Conservation (phyloP, 306 rosid species). For the Vigna hirtella region DNA sequence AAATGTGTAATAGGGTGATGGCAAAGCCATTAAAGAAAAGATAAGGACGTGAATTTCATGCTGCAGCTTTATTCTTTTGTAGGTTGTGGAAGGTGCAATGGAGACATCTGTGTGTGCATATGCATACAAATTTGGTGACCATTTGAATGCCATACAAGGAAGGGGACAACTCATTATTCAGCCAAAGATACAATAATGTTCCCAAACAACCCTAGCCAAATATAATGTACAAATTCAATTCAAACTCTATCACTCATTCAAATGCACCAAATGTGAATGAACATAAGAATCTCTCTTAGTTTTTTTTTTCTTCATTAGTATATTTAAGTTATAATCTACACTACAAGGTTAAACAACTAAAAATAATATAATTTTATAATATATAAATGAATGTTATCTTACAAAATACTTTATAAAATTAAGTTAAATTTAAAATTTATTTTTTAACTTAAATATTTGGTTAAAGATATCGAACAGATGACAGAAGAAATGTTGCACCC, state of each 20-base stretch:
- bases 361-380: too few relatives aligned
- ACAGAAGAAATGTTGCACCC: neutral
- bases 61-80: neutral
- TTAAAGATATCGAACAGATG: too few relatives aligned
- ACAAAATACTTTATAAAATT: too few relatives aligned
- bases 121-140: constrained; percentile 32
- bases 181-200: neutral
- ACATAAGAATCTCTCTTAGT: neutral
- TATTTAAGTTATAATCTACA: too few relatives aligned
- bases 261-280: constrained; percentile 9
- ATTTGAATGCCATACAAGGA: constrained; percentile 15
- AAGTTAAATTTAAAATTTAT: too few relatives aligned
- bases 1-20: neutral
- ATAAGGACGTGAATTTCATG: neutral
- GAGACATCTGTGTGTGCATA: constrained; percentile 1
- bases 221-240: constrained; percentile 21
- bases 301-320: too few relatives aligned
- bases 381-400: too few relatives aligned
- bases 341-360: too few relatives aligned
- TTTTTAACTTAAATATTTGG: too few relatives aligned
- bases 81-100: neutral
- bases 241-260: constrained; percentile 25
- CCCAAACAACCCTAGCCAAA: constrained; percentile 9
- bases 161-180: constrained; percentile 31
- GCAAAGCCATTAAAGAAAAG: constrained; percentile 25